Evolutionary conservation across 225 moss, liverwort and hornwort genomes (phyloP).

Genomic region (Takakia lepidozioides): DNA sequence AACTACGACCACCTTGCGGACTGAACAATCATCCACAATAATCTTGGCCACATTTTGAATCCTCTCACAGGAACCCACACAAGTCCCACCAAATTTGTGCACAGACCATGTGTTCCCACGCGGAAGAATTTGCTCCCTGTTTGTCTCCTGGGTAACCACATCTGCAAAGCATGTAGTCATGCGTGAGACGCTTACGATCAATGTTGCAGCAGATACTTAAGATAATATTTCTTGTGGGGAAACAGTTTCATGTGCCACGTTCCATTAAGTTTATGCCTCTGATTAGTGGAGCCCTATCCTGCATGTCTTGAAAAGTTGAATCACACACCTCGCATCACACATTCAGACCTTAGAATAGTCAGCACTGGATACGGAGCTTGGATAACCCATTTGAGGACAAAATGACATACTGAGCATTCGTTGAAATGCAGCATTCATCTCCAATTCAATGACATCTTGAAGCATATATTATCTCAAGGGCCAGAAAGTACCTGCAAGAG

Average conservation of each 20-base stretch:
- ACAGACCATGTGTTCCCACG: conserved; percentile 79
- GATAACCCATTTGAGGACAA: no score
- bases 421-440: no score
- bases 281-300: neutral
- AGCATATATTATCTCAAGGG: neutral
- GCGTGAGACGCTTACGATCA: no score
- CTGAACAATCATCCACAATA: conserved; percentile 65
- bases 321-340: neutral
- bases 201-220: no score
- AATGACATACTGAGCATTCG: no score
- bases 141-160: conserved; percentile 33
- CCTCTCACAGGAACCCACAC: conserved; percentile 72
- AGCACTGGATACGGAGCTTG: neutral
- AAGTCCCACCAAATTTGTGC: conserved; percentile 97
- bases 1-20: conserved; percentile 78
- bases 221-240: no score
- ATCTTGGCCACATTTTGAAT: conserved; percentile 86
- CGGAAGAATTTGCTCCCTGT: conserved; percentile 38
- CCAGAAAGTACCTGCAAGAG: neutral
- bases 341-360: neutral
- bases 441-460: neutral
- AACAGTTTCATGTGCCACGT: no score
- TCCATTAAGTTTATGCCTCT: neutral
- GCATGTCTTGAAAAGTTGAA: no score
- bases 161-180: conserved; percentile 46